Percentiles rank a stretch among this genome's conserved stretches.
phyloP scores from a whole-genome alignment of 2,329 filamentous ascomycete species.

The Trichoderma asperellum region DNA sequence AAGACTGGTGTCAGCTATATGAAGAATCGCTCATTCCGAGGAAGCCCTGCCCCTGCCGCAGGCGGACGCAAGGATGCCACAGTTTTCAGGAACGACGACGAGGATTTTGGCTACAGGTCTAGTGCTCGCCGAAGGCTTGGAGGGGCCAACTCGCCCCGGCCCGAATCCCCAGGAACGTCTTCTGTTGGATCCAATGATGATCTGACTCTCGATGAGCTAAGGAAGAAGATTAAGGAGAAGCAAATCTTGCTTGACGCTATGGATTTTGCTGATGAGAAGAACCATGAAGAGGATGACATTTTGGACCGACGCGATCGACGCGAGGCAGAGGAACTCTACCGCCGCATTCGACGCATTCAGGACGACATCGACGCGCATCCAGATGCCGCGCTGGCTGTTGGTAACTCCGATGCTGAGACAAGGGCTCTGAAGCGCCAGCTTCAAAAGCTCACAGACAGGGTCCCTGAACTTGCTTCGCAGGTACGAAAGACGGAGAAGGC shows the following conservation, averaged over 20 bases:
- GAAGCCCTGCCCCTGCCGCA: constrained; percentile 59
- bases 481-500: constrained; percentile 88
- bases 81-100: constrained; percentile 94
- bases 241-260: constrained; percentile 93
- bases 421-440: constrained; percentile 86
- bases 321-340: constrained; percentile 92
- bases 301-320: constrained; percentile 87
- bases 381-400: constrained; percentile 67
- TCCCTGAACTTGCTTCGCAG: constrained; percentile 89
- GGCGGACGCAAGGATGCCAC: constrained; percentile 87
- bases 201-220: constrained; percentile 80
- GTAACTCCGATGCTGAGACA: constrained; percentile 86
- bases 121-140: constrained; percentile 87
- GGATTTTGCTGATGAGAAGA: constrained; percentile 92
- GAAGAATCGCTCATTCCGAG: constrained; percentile 90
- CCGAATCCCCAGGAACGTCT: constrained; percentile 67
- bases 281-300: constrained; percentile 86
- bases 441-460: constrained; percentile 82
- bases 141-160: constrained; percentile 74
- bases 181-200: constrained; percentile 75
- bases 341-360: constrained; percentile 86
- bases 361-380: constrained; percentile 94
- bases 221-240: constrained; percentile 91
- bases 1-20: constrained; percentile 98
- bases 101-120: constrained; percentile 88